phyloP scores from a whole-genome alignment of 805 yeast species.

The Yamadazyma endophytica region DNA sequence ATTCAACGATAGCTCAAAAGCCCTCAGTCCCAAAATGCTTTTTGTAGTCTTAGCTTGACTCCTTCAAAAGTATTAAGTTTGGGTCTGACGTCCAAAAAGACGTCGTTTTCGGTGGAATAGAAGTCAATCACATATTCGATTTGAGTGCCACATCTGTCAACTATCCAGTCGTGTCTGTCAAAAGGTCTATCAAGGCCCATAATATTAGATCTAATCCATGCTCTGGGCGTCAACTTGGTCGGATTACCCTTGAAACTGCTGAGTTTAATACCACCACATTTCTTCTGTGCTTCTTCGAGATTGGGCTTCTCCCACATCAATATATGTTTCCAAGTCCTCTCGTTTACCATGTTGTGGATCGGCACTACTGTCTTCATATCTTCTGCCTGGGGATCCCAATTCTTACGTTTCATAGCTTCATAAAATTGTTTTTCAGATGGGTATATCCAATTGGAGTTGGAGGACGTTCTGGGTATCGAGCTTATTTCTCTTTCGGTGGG shows the following conservation, averaged over 20 bases:
- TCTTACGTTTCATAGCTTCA: slow-evolving; percentile 89
- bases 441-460: slow-evolving; percentile 76
- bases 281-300: slow-evolving; percentile 41
- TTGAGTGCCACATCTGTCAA: slow-evolving; percentile 77
- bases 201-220: slow-evolving; percentile 57
- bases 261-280: slow-evolving; percentile 81
- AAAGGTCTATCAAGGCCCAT: slow-evolving; percentile 78
- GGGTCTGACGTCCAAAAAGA: slow-evolving; percentile 88
- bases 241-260: slow-evolving; percentile 89
- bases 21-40: too few species aligned
- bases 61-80: slow-evolving; percentile 84
- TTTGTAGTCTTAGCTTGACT: slow-evolving; percentile 57
- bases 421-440: slow-evolving; percentile 94
- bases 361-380: slow-evolving; percentile 94
- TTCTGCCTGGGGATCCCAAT: slow-evolving; percentile 74
- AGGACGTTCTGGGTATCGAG: slow-evolving; percentile 73
- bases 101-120: slow-evolving; percentile 56
- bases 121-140: slow-evolving; percentile 93
- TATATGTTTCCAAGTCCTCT: slow-evolving; percentile 85
- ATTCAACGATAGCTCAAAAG: too few species aligned
- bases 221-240: slow-evolving; percentile 81
- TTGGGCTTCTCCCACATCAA: slow-evolving; percentile 70
- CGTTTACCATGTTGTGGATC: slow-evolving; percentile 90
- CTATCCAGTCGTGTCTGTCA: slow-evolving; percentile 94
- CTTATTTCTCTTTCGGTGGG: slow-evolving; percentile 76